phyloP scores from a whole-genome alignment of 2,329 filamentous ascomycete genomes.

The Coniella lustricola region DNA sequence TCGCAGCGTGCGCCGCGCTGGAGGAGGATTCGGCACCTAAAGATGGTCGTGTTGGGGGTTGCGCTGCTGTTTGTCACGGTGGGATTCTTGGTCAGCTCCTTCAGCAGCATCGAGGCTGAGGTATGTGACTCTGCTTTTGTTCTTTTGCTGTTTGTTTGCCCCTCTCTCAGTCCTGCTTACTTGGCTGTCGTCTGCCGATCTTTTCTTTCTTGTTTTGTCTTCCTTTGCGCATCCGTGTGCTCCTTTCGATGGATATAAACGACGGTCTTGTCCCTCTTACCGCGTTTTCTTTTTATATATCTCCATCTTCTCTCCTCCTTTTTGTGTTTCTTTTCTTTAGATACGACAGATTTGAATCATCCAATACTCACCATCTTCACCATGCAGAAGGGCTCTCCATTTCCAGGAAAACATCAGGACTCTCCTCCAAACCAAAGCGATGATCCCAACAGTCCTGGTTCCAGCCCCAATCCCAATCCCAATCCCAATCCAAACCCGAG shows the following conservation, averaged over 20 bases:
- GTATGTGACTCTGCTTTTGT: conserved; percentile 18
- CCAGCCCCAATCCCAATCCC: background rate
- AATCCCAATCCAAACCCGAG: conserved; percentile 1
- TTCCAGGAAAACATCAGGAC: conserved; percentile 1
- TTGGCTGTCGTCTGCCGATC: no score
- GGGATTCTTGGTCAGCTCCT: conserved; percentile 25
- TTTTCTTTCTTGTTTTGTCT: no score
- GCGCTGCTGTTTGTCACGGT: conserved; percentile 25
- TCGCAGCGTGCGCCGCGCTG: conserved; percentile 11
- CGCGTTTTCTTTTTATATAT: no score
- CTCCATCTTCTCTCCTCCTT: no score
- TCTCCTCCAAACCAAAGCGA: no score
- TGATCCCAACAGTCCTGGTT: background rate
- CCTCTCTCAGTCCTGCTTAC: no score
- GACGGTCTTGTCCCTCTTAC: no score
- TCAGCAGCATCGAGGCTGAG: conserved; percentile 21
- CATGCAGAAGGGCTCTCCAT: no score
- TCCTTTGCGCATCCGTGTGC: no score
- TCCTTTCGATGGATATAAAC: no score
- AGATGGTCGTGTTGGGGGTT: conserved; percentile 22
- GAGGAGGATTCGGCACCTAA: conserved; percentile 22
- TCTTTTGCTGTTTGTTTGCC: background rate
- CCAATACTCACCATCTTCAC: no score
- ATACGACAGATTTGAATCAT: background rate
- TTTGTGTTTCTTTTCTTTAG: background rate